Base-by-base conservation (phyloP, 306 rosid genomes). In the Calophaca sinica region DNA sequence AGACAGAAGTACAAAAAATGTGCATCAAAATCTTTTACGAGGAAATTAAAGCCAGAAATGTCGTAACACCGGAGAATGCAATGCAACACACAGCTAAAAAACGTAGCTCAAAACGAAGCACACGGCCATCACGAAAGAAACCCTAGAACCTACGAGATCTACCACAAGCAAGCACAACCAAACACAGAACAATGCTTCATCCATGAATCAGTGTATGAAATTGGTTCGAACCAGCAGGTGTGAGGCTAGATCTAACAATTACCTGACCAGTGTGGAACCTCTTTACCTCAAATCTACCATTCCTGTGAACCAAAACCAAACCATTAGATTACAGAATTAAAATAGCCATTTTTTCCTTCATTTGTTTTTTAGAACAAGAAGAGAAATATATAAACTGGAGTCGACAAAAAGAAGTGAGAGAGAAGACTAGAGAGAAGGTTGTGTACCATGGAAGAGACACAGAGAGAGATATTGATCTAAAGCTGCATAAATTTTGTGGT, bases 221-320 rank as follows among this genome's bases (percentile, higher is more conserved):
- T 72, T 53, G 65, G 36, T 51, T 57, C 45, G 54, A 15, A 66
- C 2, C 7, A 44, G 78, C 38, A 39, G 29, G 60, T 54, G 39
- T 38, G 50, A 65, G 9, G 70, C 81, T 87, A 91, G 97, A 91
- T 91, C 97, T 89, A 84, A 64, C 70, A 73, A 72, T 70, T 81
- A 87, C 91, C 85, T 58, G 55, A 78, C 62, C 81, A 91, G 83
- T 83, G 89, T 49, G 58, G 69, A 82, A 76, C 81, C 77, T 70
- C 74, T 20, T 80, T 13, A 81, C 69, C 74, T 59, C 87, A 80
- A 89, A 87, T 81, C 88, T 86, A 89, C 82, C 84, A 83, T 84
- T 78, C 93, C 94, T 89, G 84, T 28, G 61, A 68, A 61, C 63
- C 76, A 73, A 46, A 86, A 44, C 10, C 68, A 62, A 82, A 79